Evolutionary conservation across 345 rosid genomes (phyloP).

Genomic region (Bretschneidera sinensis): DNA sequence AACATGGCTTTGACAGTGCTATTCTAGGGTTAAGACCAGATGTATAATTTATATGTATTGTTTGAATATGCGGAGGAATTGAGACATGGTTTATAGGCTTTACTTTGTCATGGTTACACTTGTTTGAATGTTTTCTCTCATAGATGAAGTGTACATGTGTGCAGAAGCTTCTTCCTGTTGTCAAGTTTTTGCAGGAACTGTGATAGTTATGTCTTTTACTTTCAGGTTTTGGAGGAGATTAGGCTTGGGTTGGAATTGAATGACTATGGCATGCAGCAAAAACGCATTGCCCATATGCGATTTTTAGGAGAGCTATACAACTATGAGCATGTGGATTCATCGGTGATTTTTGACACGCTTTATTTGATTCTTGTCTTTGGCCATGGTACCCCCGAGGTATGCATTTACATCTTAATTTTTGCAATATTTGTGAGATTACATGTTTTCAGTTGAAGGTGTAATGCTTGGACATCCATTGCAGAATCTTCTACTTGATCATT

Average conservation of each 20-base stretch:
- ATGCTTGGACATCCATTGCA: no score
- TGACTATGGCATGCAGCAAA: constrained; percentile 97
- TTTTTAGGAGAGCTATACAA: constrained; percentile 97
- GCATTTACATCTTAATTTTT: not conserved
- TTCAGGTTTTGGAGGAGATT: constrained; percentile 96
- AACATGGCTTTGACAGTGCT: not conserved
- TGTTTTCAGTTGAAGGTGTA: not conserved
- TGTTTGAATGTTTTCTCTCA: not conserved
- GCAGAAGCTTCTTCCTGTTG: not conserved
- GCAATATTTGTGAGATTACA: no score
- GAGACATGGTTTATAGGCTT: not conserved
- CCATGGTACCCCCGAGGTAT: constrained; percentile 83
- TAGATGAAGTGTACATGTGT: not conserved
- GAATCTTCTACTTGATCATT: no score
- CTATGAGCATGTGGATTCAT: constrained; percentile 95
- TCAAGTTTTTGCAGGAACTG: not conserved
- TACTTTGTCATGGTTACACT: not conserved
- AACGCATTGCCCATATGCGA: constrained; percentile 93
- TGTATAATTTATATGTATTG: no score
- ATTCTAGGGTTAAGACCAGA: not conserved
- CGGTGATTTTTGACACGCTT: constrained; percentile 93
- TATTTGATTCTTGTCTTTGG: constrained; percentile 76
- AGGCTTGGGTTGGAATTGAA: constrained; percentile 89
- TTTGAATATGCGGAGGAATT: not conserved
- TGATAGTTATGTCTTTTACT: constrained; percentile 13